Conservation (phyloP, 129 eudicot genomes). For the Calendula officinalis region DNA sequence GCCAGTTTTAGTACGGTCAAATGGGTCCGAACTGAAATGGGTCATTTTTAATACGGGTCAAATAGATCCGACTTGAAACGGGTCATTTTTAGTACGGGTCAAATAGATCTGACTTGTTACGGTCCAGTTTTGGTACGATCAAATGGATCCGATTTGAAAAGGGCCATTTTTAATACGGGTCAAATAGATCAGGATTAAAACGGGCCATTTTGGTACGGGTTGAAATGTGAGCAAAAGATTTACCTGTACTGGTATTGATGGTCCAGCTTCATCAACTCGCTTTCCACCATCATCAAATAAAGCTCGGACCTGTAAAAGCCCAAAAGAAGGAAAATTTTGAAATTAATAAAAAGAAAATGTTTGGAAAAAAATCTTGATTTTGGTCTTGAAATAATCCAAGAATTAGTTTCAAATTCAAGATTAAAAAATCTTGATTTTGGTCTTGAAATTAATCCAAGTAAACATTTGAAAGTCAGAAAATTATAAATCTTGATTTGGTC, state of each 20-base stretch:
- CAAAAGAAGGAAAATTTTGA: constrained; percentile 12
- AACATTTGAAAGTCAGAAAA: no score
- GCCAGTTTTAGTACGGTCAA: no score
- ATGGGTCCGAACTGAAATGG: no score
- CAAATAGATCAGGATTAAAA: neutral
- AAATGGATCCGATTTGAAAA: no score
- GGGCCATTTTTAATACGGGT: neutral
- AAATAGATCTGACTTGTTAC: no score
- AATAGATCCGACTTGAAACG: no score
- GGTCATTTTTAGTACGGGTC: neutral
- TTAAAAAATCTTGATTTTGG: no score
- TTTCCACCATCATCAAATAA: constrained; percentile 87
- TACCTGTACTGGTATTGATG: constrained; percentile 96
- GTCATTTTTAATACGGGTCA: neutral
- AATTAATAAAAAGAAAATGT: neutral
- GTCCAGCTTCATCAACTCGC: constrained; percentile 84
- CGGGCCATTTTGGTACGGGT: no score
- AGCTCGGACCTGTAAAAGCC: constrained; percentile 76
- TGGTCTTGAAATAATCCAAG: neutral
- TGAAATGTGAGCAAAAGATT: neutral
- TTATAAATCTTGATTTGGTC: no score
- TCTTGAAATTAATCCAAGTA: no score
- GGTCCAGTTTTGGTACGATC: no score
- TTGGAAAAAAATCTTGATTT: neutral
- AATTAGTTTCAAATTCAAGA: no score